phyloP scores from a whole-genome alignment of 805 yeast species.

The Lipomyces lipofer region DNA sequence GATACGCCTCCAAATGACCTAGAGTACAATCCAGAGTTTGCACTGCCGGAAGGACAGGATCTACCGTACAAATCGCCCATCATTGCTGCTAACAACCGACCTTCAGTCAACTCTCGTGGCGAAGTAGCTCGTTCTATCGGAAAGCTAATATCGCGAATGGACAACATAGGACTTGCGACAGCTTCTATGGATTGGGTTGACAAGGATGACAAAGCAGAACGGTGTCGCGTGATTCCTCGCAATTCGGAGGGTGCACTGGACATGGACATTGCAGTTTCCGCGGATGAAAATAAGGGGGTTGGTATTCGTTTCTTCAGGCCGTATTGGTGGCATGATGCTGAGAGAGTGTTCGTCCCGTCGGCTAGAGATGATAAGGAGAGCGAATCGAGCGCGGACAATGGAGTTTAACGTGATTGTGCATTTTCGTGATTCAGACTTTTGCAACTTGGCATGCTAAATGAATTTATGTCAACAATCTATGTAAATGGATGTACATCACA shows the following conservation, averaged over 20 bases:
- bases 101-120: slow-evolving; percentile 23
- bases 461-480: no score
- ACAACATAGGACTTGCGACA: slow-evolving; percentile 63
- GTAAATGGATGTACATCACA: no score
- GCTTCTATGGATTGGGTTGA: slow-evolving; percentile 27
- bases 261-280: slow-evolving; percentile 43
- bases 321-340: slow-evolving; percentile 64
- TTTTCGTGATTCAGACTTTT: no score
- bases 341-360: slow-evolving; percentile 1
- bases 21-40: slow-evolving; percentile 31
- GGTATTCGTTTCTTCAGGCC: slow-evolving; percentile 46
- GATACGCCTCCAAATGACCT: slow-evolving; percentile 6
- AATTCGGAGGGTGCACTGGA: slow-evolving; percentile 3
- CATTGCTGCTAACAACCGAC: slow-evolving; percentile 8
- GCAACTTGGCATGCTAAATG: no score
- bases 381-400: background rate
- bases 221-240: slow-evolving; percentile 17
- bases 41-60: background rate
- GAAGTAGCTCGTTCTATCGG: slow-evolving; percentile 54
- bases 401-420: no score
- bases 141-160: slow-evolving; percentile 54
- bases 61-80: slow-evolving; percentile 20
- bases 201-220: slow-evolving; percentile 2
- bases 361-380: background rate
- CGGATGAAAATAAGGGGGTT: slow-evolving; percentile 4